Conservation (phyloP, 805 yeast species). For the Torulaspora microellipsoides region DNA sequence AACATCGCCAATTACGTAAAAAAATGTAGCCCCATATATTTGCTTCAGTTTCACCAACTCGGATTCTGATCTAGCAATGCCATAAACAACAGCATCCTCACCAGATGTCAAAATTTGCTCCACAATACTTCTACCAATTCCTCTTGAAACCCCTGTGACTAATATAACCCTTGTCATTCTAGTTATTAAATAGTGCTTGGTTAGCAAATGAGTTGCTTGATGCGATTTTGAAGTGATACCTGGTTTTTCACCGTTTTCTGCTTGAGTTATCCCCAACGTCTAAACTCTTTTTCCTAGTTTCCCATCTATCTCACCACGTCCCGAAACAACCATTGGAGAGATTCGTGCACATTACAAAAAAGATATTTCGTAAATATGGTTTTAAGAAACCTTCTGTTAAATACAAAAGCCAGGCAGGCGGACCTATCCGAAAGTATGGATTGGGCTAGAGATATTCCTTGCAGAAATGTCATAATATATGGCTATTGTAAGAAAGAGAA, state of each 20-base stretch:
- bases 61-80: conserved; percentile 60
- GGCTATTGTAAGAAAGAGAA: conserved; percentile 86
- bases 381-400: too few relatives aligned
- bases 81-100: conserved; percentile 50
- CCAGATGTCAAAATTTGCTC: conserved; percentile 39
- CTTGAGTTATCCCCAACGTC: too few relatives aligned
- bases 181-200: too few relatives aligned
- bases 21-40: conserved; percentile 48
- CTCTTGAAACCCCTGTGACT: conserved; percentile 63
- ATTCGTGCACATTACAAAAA: too few relatives aligned
- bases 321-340: too few relatives aligned
- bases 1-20: conserved; percentile 57
- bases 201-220: too few relatives aligned
- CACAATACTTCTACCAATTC: conserved; percentile 77
- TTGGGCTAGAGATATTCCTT: conserved; percentile 70
- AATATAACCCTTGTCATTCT: conserved; percentile 36
- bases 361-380: too few relatives aligned
- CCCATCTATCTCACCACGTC: too few relatives aligned
- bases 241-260: too few relatives aligned
- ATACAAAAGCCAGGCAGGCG: background rate
- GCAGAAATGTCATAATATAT: conserved; percentile 78
- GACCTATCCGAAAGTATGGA: conserved; percentile 22
- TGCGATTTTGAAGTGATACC: too few relatives aligned
- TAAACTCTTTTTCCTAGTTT: too few relatives aligned
- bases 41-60: conserved; percentile 43